These are phyloP conservation scores for Saccharomycopsis lassenensis DNA, from an alignment of 805 yeast species.

Conservation along the genomic window DNA sequence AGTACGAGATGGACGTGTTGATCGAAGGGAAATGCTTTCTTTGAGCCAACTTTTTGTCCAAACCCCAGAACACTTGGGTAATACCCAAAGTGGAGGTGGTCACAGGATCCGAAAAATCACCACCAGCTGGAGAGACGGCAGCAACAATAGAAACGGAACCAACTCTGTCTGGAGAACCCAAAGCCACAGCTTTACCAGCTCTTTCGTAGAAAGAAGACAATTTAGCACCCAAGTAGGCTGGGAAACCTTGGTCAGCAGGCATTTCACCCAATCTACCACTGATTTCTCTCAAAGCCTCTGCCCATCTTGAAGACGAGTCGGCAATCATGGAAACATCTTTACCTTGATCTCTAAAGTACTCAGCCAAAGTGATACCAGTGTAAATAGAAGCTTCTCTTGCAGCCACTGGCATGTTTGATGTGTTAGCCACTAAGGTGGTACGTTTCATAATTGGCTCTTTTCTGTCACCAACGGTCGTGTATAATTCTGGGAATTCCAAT, in stretches of 20 bases:
- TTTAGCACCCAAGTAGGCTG: constrained; percentile 98
- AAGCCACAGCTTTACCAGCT: constrained; percentile 93
- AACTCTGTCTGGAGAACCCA: constrained; percentile 92
- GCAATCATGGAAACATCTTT: constrained; percentile 99
- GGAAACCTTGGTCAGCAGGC: constrained; percentile 99
- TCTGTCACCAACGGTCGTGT: constrained; percentile 80
- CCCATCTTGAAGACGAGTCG: constrained; percentile 99
- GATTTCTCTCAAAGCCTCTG: constrained; percentile 98
- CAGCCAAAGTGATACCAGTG: constrained; percentile 98
- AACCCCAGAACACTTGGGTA: constrained; percentile 99
- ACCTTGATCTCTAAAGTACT: constrained; percentile 99
- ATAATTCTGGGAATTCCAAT: constrained; percentile 98
- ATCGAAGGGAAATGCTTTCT: constrained; percentile 99
- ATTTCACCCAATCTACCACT: constrained; percentile 99
- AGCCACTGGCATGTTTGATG: constrained; percentile 99
- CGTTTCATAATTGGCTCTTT: constrained; percentile 99
- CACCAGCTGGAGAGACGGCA: constrained; percentile 99
- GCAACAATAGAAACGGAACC: constrained; percentile 99
- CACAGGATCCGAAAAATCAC: constrained; percentile 99
- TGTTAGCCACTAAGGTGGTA: constrained; percentile 95
- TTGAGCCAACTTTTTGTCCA: constrained; percentile 97
- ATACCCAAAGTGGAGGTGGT: constrained; percentile 97
- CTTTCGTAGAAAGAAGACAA: constrained; percentile 98
- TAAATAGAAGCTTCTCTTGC: constrained; percentile 99
- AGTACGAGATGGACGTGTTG: constrained; percentile 91